A percentile compares a stretch with the other conserved stretches of the same genome.
phyloP scores from a whole-genome alignment of 163 green algal species.

The Chlorella variabilis region DNA sequence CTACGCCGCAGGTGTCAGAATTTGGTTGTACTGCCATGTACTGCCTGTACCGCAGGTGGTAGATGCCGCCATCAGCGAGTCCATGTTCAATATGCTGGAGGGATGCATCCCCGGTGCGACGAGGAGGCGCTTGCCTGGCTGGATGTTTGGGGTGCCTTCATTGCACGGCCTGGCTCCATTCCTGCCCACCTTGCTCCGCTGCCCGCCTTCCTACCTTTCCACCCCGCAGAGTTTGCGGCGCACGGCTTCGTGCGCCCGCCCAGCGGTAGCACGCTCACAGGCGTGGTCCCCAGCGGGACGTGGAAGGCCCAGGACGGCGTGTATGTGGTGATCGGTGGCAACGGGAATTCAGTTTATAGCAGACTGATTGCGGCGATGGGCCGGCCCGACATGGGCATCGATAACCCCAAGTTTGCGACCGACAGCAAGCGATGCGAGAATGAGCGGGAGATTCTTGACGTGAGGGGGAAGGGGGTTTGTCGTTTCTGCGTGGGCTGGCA shows the following conservation, averaged over 20 bases:
- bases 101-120: conserved; percentile 56
- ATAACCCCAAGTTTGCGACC: conserved; percentile 72
- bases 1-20: too few species aligned
- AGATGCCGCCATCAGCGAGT: conserved; percentile 81
- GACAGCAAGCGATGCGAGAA: conserved; percentile 60
- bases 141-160: not conserved
- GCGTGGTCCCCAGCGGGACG: conserved; percentile 74
- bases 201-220: too few species aligned
- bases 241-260: conserved; percentile 54
- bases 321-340: conserved; percentile 68
- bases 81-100: conserved; percentile 88
- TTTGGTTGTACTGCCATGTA: too few species aligned
- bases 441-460: conserved; percentile 59
- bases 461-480: too few species aligned
- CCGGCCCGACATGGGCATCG: conserved; percentile 62
- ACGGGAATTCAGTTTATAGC: conserved; percentile 72
- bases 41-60: conserved; percentile 67
- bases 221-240: conserved; percentile 22
- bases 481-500: too few species aligned
- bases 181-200: not conserved
- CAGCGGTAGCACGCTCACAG: conserved; percentile 78
- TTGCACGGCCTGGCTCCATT: not conserved
- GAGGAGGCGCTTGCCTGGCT: not conserved
- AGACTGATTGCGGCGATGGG: conserved; percentile 78
- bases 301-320: conserved; percentile 68